These are phyloP conservation scores for Nyssa sinensis DNA, from an alignment of 148 eudicot species.

Conservation along the genomic window DNA sequence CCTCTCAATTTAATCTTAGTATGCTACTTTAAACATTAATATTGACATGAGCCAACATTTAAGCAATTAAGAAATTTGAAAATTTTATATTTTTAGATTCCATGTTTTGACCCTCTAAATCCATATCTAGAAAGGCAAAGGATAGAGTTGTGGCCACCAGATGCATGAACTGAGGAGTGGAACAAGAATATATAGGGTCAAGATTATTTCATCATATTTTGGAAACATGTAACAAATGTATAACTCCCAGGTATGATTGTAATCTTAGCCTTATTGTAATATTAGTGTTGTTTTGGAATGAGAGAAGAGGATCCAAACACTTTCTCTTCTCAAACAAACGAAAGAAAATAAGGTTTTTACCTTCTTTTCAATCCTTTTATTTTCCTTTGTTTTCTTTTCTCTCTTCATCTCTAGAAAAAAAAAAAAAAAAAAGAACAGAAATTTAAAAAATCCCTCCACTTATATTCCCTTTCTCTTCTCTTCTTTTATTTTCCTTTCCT, in stretches of 20 bases:
- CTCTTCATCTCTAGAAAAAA: too few species aligned
- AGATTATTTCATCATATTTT: neutral
- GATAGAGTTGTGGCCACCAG: neutral
- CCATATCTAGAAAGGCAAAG: neutral
- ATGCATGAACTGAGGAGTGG: neutral
- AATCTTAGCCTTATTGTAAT: neutral
- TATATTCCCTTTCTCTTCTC: too few species aligned
- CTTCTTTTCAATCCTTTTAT: too few species aligned
- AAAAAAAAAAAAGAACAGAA: too few species aligned
- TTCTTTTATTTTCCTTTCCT: too few species aligned
- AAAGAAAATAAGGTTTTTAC: too few species aligned
- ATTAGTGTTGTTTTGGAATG: too few species aligned
- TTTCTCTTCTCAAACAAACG: too few species aligned
- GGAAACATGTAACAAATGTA: neutral
- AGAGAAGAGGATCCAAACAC: too few species aligned
- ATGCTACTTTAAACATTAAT: neutral
- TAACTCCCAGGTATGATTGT: neutral
- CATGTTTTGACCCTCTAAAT: neutral
- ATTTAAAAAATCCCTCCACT: too few species aligned
- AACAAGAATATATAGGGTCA: neutral
- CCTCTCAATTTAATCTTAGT: neutral
- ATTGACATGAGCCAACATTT: neutral
- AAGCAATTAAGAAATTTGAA: slow-evolving; percentile 3
- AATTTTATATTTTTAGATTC: neutral
- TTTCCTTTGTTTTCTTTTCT: too few species aligned